A percentile compares a stretch with the other conserved stretches of the same genome.
phyloP scores from a whole-genome alignment of 805 yeast species.

The Candida succiphila region DNA sequence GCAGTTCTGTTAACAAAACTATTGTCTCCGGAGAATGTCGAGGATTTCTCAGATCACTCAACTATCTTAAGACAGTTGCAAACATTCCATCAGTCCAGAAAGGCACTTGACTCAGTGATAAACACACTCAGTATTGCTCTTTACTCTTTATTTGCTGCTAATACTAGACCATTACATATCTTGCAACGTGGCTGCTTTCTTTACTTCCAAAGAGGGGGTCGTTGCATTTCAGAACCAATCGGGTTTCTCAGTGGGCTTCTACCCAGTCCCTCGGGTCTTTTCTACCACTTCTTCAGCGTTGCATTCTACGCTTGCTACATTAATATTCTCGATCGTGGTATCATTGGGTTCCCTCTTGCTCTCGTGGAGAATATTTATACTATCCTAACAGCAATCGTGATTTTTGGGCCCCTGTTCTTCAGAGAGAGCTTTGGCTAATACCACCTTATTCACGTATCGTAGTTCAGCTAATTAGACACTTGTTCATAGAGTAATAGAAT shows the following conservation, averaged over 20 bases:
- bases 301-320: constrained; percentile 74
- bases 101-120: constrained; percentile 70
- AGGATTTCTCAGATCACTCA: constrained; percentile 48
- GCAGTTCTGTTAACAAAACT: constrained; percentile 58
- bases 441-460: not conserved
- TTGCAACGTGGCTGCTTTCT: constrained; percentile 84
- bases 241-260: constrained; percentile 74
- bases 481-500: no score
- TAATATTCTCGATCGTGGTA: constrained; percentile 59
- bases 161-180: constrained; percentile 48
- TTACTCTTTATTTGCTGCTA: constrained; percentile 86
- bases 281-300: constrained; percentile 83
- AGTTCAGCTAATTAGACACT: no score
- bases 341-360: constrained; percentile 60
- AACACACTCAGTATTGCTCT: constrained; percentile 88
- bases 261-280: constrained; percentile 64
- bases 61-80: constrained; percentile 45
- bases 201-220: constrained; percentile 81
- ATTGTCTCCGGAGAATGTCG: constrained; percentile 43
- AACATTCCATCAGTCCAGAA: constrained; percentile 71
- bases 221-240: constrained; percentile 67
- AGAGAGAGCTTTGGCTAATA: constrained; percentile 14
- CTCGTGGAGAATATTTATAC: constrained; percentile 59
- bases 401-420: constrained; percentile 68
- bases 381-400: constrained; percentile 61